These are phyloP conservation scores for Penicillium sp. DNA, from an alignment of 2,329 filamentous ascomycete species.

Conservation along the genomic window DNA sequence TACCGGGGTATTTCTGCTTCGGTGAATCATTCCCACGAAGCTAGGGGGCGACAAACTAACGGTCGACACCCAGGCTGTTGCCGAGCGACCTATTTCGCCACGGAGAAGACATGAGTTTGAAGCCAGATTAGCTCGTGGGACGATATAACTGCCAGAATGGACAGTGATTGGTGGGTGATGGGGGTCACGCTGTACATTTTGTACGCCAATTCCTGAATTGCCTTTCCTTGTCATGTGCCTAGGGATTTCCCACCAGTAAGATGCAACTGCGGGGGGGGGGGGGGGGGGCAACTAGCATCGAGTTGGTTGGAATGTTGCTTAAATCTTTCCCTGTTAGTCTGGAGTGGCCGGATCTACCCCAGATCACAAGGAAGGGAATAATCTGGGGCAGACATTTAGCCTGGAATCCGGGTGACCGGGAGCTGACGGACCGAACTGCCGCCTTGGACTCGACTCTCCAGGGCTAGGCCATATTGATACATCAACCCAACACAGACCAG, in stretches of 20 bases:
- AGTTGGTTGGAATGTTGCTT: not conserved
- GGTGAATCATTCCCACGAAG: not conserved
- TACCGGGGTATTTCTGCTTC: constrained; percentile 13
- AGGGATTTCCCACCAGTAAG: constrained; percentile 19
- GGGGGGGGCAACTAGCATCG: not conserved
- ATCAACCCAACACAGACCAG: not conserved
- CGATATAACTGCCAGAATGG: not conserved
- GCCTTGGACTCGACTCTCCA: not conserved
- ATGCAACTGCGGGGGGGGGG: constrained; percentile 7
- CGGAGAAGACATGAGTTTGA: constrained; percentile 14
- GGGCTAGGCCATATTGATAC: not conserved
- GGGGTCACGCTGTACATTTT: constrained; percentile 6
- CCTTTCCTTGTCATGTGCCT: not conserved
- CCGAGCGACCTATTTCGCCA: constrained; percentile 15
- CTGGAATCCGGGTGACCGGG: too few species aligned
- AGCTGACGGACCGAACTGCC: constrained; percentile 3
- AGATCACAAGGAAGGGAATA: not conserved
- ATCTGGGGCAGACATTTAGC: not conserved
- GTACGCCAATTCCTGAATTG: not conserved
- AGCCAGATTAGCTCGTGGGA: not conserved
- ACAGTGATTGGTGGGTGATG: constrained; percentile 8
- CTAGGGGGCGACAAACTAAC: not conserved
- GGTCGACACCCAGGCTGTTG: not conserved
- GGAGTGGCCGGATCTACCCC: not conserved
- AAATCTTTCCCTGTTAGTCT: not conserved